These are phyloP conservation scores for Cryptosporidium andersoni DNA, from an alignment of 169 alveolate species.

Conservation along the genomic window DNA sequence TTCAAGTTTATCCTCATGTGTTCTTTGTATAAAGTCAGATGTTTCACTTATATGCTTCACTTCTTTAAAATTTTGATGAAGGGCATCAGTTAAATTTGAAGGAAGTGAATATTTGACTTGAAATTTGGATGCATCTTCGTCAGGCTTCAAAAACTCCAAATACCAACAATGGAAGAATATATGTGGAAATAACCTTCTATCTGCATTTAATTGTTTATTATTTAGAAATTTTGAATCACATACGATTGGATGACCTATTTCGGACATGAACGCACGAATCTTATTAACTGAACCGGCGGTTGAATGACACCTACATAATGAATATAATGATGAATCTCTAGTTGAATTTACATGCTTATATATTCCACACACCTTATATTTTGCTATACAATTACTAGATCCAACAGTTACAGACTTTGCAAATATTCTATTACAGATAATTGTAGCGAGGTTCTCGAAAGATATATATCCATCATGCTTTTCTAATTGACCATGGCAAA, in stretches of 20 bases:
- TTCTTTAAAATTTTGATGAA: no score
- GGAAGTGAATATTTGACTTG: no score
- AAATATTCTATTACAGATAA: slow-evolving; percentile 23
- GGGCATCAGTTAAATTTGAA: no score
- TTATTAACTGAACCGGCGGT: slow-evolving; percentile 24
- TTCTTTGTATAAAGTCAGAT: neutral
- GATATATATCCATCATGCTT: slow-evolving; percentile 1
- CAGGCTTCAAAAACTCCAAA: slow-evolving; percentile 15
- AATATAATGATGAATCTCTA: slow-evolving; percentile 27
- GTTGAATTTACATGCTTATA: slow-evolving; percentile 22
- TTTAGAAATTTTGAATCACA: slow-evolving; percentile 32
- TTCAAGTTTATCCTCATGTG: neutral
- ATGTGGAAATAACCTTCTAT: slow-evolving; percentile 29
- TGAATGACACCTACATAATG: slow-evolving; percentile 23
- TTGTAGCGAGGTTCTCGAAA: slow-evolving; percentile 8
- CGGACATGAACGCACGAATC: slow-evolving; percentile 31
- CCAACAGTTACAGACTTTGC: slow-evolving; percentile 35
- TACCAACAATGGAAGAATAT: slow-evolving; percentile 43
- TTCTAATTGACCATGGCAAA: slow-evolving; percentile 53
- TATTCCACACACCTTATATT: slow-evolving; percentile 20
- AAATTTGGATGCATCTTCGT: neutral
- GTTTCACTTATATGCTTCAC: no score
- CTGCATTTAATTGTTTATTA: slow-evolving; percentile 28
- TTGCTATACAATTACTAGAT: slow-evolving; percentile 22
- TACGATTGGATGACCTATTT: slow-evolving; percentile 57